Conservation (phyloP, 2,329 filamentous ascomycete genomes). For the Pezicula radicicola region DNA sequence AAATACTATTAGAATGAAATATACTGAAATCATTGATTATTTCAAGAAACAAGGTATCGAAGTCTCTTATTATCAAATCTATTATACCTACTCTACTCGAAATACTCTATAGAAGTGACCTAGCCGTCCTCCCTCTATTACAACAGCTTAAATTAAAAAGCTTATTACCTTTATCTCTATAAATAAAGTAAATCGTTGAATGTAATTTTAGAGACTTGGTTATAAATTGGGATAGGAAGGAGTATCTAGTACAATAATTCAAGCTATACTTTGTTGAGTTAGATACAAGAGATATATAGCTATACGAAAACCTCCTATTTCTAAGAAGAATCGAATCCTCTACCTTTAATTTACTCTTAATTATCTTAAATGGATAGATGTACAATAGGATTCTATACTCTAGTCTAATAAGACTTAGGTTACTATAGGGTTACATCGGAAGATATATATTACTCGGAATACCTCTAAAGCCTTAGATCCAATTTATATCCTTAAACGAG, state of each 20-base stretch:
- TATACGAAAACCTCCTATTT: background rate
- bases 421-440: background rate
- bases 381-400: background rate
- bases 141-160: background rate
- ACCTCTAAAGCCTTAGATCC: background rate
- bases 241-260: background rate
- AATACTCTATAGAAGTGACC: background rate
- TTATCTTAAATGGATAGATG: background rate
- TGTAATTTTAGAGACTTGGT: background rate
- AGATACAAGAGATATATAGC: background rate
- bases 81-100: background rate
- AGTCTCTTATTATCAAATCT: background rate
- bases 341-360: background rate
- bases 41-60: background rate
- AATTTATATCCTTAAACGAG: background rate
- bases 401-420: no score
- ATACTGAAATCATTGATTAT: background rate
- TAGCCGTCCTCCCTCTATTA: background rate
- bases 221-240: background rate
- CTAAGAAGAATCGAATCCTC: background rate
- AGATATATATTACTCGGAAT: background rate
- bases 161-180: background rate
- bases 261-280: background rate
- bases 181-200: background rate
- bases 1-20: background rate